Evolutionary conservation across 2,329 filamentous ascomycete species (phyloP).

Genomic region (Epicoccum sorghinum): DNA sequence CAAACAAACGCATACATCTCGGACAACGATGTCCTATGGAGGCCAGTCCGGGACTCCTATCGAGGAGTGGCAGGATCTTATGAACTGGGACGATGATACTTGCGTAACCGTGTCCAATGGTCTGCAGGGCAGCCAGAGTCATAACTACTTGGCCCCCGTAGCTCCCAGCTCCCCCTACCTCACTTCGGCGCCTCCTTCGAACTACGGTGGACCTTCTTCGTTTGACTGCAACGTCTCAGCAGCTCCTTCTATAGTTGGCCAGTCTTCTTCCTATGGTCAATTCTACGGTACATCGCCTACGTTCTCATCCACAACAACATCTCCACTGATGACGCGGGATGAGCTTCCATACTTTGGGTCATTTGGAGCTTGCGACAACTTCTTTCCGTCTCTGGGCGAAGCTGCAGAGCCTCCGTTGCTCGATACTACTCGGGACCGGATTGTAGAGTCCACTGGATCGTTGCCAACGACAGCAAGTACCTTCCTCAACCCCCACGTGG

Average conservation of each 20-base stretch:
- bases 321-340: slow-evolving; percentile 29
- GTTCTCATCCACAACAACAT: slow-evolving; percentile 35
- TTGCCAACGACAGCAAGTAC: slow-evolving; percentile 30
- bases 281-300: slow-evolving; percentile 34
- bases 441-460: slow-evolving; percentile 26
- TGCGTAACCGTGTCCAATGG: slow-evolving; percentile 22
- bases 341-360: slow-evolving; percentile 29
- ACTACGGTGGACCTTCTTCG: slow-evolving; percentile 33
- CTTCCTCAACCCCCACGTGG: slow-evolving; percentile 38
- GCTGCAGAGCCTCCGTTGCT: slow-evolving; percentile 29
- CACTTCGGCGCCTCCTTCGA: slow-evolving; percentile 31
- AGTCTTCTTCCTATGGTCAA: slow-evolving; percentile 30
- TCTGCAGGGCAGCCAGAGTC: background rate
- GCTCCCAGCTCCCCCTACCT: slow-evolving; percentile 7
- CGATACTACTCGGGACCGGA: slow-evolving; percentile 31
- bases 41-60: slow-evolving; percentile 22
- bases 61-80: slow-evolving; percentile 39
- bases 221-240: slow-evolving; percentile 37
- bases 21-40: slow-evolving; percentile 22
- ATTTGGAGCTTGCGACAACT: slow-evolving; percentile 31
- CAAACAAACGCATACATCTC: background rate
- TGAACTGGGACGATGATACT: slow-evolving; percentile 40
- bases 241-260: slow-evolving; percentile 37
- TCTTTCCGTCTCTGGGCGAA: slow-evolving; percentile 22
- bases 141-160: slow-evolving; percentile 1